Base-by-base conservation (phyloP, 1,284 basidiomycete species). In the Ustilago tritici region DNA sequence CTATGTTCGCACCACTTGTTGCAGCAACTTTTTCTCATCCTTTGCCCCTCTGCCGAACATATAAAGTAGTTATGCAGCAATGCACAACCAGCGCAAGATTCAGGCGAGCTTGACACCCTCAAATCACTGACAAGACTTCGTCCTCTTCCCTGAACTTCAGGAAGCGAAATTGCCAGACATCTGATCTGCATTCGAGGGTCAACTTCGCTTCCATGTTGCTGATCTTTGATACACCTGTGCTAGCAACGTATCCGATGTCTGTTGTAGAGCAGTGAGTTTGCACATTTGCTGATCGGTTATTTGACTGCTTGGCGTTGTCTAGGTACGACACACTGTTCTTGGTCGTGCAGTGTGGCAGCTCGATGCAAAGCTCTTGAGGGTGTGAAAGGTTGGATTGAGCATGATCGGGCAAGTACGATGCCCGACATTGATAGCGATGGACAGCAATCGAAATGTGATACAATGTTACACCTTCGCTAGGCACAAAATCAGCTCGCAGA, bases 21-120 rank as follows among this genome's bases (percentile, higher is more conserved):
- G 23, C 23, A 23, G 23, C 23, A 23, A 23, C 23, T 23, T 19
- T 19, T 46, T 46, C 43, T 19, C 14, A 19, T 14, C 43, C 14
- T 11, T 14, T 7, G 15, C n/a, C 12, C 32, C 35, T n/a, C 34
- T 54, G 52, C 52, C 52, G 52, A 54, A 54, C 52, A 54, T 36
- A 54, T n/a, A 54, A 54, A 54, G 10, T 28, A n/a, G n/a, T n/a
- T n/a, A 50, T 50, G 49, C 49, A 32, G 49, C 49, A 32, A 46
- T 46, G 43, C 43, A 46, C 43, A 46, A 46, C 43, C 43, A 46
- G 43, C 40, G 17, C 14, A 46, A 46, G 10, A 46, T 46, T 46
- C 43, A 46, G 19, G 43, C 43, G 43, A 46, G 43, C 15, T 41
- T 17, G 11, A 15, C 40, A 41, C 40, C 40, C 15, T 41, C 40